A percentile compares a stretch with the other conserved stretches of the same genome.
phyloP scores from a whole-genome alignment of 768 basidiomycete genomes.

The Melanogaster broomeanus region DNA sequence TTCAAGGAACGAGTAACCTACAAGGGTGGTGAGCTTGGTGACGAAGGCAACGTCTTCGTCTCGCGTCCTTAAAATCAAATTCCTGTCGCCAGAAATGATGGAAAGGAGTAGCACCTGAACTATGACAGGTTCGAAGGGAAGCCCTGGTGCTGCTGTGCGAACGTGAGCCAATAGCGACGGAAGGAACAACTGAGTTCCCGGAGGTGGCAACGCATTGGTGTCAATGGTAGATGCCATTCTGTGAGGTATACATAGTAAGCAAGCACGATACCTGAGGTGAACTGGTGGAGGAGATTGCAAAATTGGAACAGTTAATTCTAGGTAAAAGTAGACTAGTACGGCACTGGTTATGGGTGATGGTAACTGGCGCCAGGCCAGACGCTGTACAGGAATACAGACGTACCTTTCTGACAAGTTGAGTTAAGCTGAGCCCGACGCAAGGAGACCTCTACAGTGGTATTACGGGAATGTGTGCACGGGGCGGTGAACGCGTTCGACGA shows the following conservation, averaged over 20 bases:
- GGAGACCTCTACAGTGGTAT: no score
- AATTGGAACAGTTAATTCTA: not conserved
- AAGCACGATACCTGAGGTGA: no score
- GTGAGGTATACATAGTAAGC: not conserved
- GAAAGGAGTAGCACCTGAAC: slow-evolving; percentile 68
- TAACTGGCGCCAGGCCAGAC: slow-evolving; percentile 9
- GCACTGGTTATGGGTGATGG: slow-evolving; percentile 29
- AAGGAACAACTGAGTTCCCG: slow-evolving; percentile 50
- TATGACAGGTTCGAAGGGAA: slow-evolving; percentile 63
- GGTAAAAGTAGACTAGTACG: slow-evolving; percentile 1
- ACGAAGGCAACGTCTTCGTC: slow-evolving; percentile 67
- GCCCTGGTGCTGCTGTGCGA: slow-evolving; percentile 41
- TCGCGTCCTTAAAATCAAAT: slow-evolving; percentile 63
- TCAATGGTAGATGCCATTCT: slow-evolving; percentile 21
- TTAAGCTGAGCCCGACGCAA: no score
- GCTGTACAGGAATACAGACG: not conserved
- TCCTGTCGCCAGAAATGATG: slow-evolving; percentile 59
- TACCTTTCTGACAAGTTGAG: slow-evolving; percentile 5
- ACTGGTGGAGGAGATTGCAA: not conserved
- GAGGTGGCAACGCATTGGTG: slow-evolving; percentile 33
- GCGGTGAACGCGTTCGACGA: no score
- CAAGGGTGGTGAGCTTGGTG: slow-evolving; percentile 57
- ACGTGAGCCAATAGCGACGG: slow-evolving; percentile 50
- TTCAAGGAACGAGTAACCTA: slow-evolving; percentile 30
- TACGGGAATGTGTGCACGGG: no score